Evolutionary conservation across 495 filamentous ascomycete species (phyloP), one percentile per base, ranked within the genome.

Genomic region (Chaetomium cochliodes): DNA sequence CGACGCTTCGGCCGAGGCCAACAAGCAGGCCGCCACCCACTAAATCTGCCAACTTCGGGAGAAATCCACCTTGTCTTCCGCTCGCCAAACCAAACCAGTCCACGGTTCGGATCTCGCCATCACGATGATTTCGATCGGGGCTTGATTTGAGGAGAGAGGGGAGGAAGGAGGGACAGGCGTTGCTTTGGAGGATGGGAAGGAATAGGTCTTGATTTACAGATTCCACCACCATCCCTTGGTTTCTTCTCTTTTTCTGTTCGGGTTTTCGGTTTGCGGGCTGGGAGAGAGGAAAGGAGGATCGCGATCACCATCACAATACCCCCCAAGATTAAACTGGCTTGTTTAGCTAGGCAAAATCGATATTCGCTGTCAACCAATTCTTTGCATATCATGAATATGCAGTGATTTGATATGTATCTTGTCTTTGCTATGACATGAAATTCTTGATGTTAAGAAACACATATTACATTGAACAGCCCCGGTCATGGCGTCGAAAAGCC

Each of bases 1-100:
- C 76, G 77, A 81, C 64, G 79, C 79, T 68, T 77, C 76, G 67
- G 82, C 81, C 71, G 82, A 84, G 70, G 76, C 76, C 74, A 78
- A 85, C 82, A 85, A 84, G 83, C 78, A 85, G 80, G 66, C 76
- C 58, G 75, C 74, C 58, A 84, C 80, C 72, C 82, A 85, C 80
- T 85, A 84, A 80, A 73, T 7, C 30, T n/a, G n/a, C n/a, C n/a
- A n/a, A n/a, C n/a, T n/a, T n/a, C n/a, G n/a, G 28, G 28, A 30
- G 28, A 30, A 3, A 30, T 30, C 28, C 28, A 30, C 6, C 6
- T 30, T 30, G 3, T 6, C 6, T 6, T 46, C 50, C 57, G 59
- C 44, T 58, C 49, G 49, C 54, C 62, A 58, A 63, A 30, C 28
- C 28, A 30, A 49, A 51, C 44, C 28, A 8, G 26, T 33, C 50